phyloP scores from a whole-genome alignment of 148 eudicot genomes.

The Arbutus unedo region DNA sequence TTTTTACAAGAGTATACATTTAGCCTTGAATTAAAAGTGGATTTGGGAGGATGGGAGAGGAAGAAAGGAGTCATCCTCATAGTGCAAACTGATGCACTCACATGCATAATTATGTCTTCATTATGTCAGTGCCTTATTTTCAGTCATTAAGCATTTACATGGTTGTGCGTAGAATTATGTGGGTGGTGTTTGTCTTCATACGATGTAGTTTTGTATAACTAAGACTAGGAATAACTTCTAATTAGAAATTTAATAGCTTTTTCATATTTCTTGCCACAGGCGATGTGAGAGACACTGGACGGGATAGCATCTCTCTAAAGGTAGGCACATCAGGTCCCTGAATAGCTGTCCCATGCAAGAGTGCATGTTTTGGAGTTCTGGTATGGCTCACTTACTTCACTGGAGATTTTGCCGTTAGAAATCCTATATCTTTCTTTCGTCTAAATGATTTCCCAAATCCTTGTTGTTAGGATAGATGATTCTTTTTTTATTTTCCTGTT shows the following conservation, averaged over 20 bases:
- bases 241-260: neutral
- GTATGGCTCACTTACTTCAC: constrained; percentile 2
- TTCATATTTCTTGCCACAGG: constrained; percentile 5
- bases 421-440: neutral
- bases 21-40: neutral
- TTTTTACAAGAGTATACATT: neutral
- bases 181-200: neutral
- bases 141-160: neutral
- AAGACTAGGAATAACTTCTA: neutral
- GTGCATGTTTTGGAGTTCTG: constrained; percentile 1
- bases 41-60: neutral
- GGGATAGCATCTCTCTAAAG: neutral
- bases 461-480: neutral
- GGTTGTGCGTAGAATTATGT: neutral
- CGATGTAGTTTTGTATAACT: neutral
- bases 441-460: neutral
- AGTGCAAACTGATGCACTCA: neutral
- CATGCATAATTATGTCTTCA: neutral
- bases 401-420: neutral
- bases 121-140: neutral
- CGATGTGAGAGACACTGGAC: too few species aligned
- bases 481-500: neutral
- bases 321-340: neutral
- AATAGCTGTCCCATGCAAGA: constrained; percentile 9
- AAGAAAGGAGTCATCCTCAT: neutral